Evolutionary conservation across 129 eudicot genomes (phyloP).

Genomic region (Logfia minima): DNA sequence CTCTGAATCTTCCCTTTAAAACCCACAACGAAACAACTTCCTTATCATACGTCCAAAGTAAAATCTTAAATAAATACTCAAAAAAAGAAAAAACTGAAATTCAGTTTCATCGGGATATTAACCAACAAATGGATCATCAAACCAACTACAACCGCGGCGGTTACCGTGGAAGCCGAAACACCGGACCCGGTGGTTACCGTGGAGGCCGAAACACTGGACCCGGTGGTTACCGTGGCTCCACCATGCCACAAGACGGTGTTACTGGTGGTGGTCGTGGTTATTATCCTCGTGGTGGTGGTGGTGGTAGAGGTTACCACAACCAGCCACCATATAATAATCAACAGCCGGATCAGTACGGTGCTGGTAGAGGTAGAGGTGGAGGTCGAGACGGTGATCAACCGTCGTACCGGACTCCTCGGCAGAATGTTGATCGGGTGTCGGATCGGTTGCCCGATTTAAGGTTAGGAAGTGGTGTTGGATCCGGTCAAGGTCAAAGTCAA

Average conservation of each 20-base stretch:
- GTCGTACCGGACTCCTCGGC: conserved; percentile 2
- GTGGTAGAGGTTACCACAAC: not conserved
- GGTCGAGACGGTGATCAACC: not conserved
- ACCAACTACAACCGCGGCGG: conserved; percentile 26
- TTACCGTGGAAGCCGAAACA: not conserved
- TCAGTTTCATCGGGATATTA: not conserved
- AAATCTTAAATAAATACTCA: not conserved
- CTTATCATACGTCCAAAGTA: not conserved
- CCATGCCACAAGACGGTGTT: not conserved
- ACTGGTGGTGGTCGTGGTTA: conserved; percentile 14
- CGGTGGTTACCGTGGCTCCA: conserved; percentile 6
- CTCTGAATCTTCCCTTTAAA: not conserved
- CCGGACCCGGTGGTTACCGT: not conserved
- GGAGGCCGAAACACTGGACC: conserved; percentile 12
- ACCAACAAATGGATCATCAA: conserved; percentile 22
- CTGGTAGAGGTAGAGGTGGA: not conserved
- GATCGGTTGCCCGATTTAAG: conserved; percentile 5
- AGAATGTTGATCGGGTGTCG: conserved; percentile 14
- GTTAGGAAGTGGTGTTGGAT: conserved; percentile 8
- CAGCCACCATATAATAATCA: conserved; percentile 15
- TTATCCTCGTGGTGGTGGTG: conserved; percentile 22
- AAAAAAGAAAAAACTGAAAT: not conserved
- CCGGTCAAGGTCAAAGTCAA: conserved; percentile 10
- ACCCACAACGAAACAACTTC: not conserved
- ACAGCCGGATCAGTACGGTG: conserved; percentile 6